phyloP scores from a whole-genome alignment of 2,329 filamentous ascomycete species.

The Hysterium pulicare region DNA sequence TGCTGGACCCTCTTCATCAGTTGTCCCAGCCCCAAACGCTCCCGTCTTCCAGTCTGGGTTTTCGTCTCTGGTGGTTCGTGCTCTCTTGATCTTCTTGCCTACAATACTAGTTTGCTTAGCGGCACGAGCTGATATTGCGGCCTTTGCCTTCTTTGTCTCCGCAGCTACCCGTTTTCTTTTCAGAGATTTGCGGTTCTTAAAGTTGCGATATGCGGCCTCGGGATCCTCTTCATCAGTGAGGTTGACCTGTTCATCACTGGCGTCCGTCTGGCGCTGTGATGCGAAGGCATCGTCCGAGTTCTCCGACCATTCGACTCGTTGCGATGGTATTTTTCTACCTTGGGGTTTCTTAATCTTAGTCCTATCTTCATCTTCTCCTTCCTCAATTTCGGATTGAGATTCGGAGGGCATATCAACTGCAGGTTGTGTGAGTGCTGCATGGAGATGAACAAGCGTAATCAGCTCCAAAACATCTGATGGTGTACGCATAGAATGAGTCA shows the following conservation, averaged over 20 bases:
- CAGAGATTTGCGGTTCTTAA: slow-evolving; percentile 57
- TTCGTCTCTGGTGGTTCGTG: background rate
- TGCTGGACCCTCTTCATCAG: slow-evolving; percentile 37
- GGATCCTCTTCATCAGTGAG: slow-evolving; percentile 51
- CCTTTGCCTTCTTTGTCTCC: slow-evolving; percentile 49
- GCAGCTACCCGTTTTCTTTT: slow-evolving; percentile 53
- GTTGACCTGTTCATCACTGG: slow-evolving; percentile 4
- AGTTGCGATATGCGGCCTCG: slow-evolving; percentile 59
- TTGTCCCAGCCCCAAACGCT: slow-evolving; percentile 19
- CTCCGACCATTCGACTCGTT: slow-evolving; percentile 10
- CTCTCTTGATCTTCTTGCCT: slow-evolving; percentile 23
- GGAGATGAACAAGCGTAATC: background rate
- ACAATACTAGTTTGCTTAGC: slow-evolving; percentile 42
- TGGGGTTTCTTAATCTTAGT: background rate
- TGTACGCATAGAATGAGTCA: background rate
- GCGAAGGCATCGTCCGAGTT: background rate
- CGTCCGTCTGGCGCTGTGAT: slow-evolving; percentile 4
- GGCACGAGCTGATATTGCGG: slow-evolving; percentile 46
- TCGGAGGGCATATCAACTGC: background rate
- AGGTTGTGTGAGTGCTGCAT: background rate
- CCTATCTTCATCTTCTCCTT: slow-evolving; percentile 1
- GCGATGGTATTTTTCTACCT: background rate
- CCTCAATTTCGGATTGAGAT: background rate
- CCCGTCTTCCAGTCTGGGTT: slow-evolving; percentile 6
- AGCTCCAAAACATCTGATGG: background rate